phyloP scores from a whole-genome alignment of 768 basidiomycete genomes.

The Naganishia vaughanmartiniae region DNA sequence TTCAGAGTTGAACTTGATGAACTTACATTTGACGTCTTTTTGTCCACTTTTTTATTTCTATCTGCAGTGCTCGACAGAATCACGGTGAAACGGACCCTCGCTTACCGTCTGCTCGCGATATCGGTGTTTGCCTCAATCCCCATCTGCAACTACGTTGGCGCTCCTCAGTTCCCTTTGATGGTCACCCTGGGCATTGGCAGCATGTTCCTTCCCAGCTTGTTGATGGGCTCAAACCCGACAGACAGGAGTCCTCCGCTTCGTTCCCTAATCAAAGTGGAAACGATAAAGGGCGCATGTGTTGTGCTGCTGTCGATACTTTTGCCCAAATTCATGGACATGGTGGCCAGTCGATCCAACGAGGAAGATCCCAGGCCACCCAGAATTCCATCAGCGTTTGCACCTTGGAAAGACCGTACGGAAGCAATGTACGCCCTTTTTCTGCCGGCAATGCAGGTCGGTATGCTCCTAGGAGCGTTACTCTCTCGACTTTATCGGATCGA shows the following conservation, averaged over 20 bases:
- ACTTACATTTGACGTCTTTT: neutral
- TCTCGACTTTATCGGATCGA: slow-evolving; percentile 12
- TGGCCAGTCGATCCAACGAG: neutral
- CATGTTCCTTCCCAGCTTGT: slow-evolving; percentile 8
- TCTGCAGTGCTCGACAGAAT: neutral
- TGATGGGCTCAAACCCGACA: neutral
- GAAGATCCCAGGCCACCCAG: neutral
- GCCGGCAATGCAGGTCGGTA: neutral
- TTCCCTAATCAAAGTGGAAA: neutral
- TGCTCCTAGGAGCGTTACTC: neutral
- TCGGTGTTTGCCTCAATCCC: neutral
- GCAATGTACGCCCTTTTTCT: slow-evolving; percentile 9
- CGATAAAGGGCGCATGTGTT: neutral
- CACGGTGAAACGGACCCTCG: neutral
- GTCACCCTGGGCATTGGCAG: neutral
- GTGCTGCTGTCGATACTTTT: neutral
- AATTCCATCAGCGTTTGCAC: neutral
- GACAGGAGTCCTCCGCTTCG: neutral
- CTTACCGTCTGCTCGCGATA: neutral
- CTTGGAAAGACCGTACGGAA: slow-evolving; percentile 1
- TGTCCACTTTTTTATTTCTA: neutral
- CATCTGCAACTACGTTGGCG: neutral
- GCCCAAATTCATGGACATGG: neutral
- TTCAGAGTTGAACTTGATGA: neutral
- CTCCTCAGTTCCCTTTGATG: neutral